Conservation (phyloP, 2,329 filamentous ascomycete genomes). For the Graphiopsis chlorocephala region DNA sequence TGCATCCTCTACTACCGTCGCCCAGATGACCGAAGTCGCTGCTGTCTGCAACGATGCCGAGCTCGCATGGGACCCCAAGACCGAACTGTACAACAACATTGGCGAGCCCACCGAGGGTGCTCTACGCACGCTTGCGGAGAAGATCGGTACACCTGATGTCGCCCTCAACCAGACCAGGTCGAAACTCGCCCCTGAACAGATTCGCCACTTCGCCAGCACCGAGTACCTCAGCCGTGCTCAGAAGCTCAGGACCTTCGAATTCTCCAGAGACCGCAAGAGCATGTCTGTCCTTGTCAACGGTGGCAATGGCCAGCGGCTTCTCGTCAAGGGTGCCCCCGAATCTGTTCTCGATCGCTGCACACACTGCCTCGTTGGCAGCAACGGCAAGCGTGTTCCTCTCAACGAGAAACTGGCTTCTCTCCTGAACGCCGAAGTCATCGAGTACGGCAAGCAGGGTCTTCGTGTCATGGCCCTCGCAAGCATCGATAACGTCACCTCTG, state of each 20-base stretch:
- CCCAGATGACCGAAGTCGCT: constrained; percentile 69
- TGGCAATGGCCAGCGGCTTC: constrained; percentile 69
- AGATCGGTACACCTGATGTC: constrained; percentile 79
- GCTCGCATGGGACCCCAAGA: constrained; percentile 76
- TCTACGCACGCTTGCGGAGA: constrained; percentile 85
- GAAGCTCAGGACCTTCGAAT: constrained; percentile 86
- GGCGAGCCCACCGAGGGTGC: constrained; percentile 96
- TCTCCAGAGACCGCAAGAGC: constrained; percentile 96
- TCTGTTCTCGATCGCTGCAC: constrained; percentile 91
- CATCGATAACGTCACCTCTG: constrained; percentile 69
- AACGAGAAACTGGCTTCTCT: constrained; percentile 66
- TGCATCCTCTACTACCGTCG: constrained; percentile 70
- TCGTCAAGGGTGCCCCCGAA: constrained; percentile 96
- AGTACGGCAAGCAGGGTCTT: constrained; percentile 88
- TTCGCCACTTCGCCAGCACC: constrained; percentile 76
- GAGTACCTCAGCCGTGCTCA: constrained; percentile 76
- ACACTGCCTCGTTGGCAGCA: constrained; percentile 70
- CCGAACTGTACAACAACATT: constrained; percentile 72
- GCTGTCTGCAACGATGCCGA: constrained; percentile 86
- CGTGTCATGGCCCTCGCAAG: constrained; percentile 92
- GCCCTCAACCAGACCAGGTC: constrained; percentile 53
- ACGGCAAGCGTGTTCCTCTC: constrained; percentile 74
- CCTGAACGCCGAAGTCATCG: constrained; percentile 74
- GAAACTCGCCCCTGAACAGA: constrained; percentile 53
- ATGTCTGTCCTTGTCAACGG: constrained; percentile 91